phyloP scores from a whole-genome alignment of 805 yeast species.

The Soucietia sequanensis region DNA sequence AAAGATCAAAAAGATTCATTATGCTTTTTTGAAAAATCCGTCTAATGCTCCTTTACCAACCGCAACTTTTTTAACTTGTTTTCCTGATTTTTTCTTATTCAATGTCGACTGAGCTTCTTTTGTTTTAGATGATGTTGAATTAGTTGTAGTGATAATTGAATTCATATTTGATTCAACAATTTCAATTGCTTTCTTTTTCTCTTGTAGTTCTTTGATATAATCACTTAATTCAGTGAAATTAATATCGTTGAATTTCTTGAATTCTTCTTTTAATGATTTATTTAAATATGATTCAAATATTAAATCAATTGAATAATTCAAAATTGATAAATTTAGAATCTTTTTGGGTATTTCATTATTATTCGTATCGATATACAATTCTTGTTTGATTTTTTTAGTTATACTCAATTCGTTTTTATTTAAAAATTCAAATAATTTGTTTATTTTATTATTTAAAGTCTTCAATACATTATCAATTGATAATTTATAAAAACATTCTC shows the following conservation, averaged over 20 bases:
- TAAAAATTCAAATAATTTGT: constrained; percentile 24
- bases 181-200: constrained; percentile 18
- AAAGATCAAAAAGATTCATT: no score
- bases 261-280: constrained; percentile 20
- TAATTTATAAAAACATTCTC: constrained; percentile 39
- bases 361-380: constrained; percentile 14
- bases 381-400: constrained; percentile 15
- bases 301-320: constrained; percentile 45
- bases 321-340: constrained; percentile 33
- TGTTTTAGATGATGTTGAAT: constrained; percentile 20
- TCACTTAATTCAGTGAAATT: constrained; percentile 20
- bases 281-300: constrained; percentile 44
- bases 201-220: constrained; percentile 14
- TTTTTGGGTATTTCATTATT: constrained; percentile 30
- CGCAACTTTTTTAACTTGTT: constrained; percentile 43
- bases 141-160: constrained; percentile 15
- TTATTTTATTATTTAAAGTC: constrained; percentile 40
- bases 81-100: constrained; percentile 15
- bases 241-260: constrained; percentile 12
- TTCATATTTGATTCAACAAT: constrained; percentile 27
- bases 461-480: constrained; percentile 35
- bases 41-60: constrained; percentile 69
- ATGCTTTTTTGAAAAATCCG: constrained; percentile 54
- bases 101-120: constrained; percentile 21
- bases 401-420: constrained; percentile 12